Conservation (phyloP, 169 alveolate species). For the Theileria luwenshuni region DNA sequence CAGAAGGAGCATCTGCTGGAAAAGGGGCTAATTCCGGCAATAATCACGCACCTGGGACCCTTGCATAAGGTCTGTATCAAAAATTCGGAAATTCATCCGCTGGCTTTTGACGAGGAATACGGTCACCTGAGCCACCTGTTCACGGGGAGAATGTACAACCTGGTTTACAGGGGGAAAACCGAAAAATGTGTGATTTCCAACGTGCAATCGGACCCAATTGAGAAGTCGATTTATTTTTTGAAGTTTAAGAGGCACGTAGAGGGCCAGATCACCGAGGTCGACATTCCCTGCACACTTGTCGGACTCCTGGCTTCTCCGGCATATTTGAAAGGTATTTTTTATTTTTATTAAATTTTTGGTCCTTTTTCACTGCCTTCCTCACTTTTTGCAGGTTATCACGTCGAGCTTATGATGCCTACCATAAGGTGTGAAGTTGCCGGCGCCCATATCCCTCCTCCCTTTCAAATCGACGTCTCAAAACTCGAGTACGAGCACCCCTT, state of each 20-base stretch:
- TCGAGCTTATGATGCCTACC: conserved; percentile 79
- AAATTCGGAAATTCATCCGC: conserved; percentile 58
- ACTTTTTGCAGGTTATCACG: conserved; percentile 76
- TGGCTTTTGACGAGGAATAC: conserved; percentile 83
- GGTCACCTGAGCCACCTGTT: conserved; percentile 82
- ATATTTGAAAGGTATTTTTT: conserved; percentile 72
- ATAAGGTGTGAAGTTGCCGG: conserved; percentile 83
- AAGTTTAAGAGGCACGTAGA: conserved; percentile 77
- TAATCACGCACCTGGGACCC: conserved; percentile 70
- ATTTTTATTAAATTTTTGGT: background rate
- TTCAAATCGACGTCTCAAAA: conserved; percentile 81
- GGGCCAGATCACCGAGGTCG: conserved; percentile 76
- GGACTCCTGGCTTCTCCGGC: conserved; percentile 88
- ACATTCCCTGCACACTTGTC: conserved; percentile 77
- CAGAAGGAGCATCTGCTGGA: conserved; percentile 64
- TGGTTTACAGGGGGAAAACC: conserved; percentile 52
- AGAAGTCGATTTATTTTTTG: conserved; percentile 77
- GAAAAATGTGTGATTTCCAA: conserved; percentile 76
- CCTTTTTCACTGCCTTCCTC: background rate
- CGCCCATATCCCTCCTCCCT: conserved; percentile 80
- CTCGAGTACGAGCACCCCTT: conserved; percentile 79
- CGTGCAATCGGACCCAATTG: conserved; percentile 81
- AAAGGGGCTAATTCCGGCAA: conserved; percentile 71
- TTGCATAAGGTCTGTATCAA: conserved; percentile 68
- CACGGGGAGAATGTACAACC: conserved; percentile 77